phyloP scores from a whole-genome alignment of 2,329 filamentous ascomycete genomes.

The Ustulina deusta region DNA sequence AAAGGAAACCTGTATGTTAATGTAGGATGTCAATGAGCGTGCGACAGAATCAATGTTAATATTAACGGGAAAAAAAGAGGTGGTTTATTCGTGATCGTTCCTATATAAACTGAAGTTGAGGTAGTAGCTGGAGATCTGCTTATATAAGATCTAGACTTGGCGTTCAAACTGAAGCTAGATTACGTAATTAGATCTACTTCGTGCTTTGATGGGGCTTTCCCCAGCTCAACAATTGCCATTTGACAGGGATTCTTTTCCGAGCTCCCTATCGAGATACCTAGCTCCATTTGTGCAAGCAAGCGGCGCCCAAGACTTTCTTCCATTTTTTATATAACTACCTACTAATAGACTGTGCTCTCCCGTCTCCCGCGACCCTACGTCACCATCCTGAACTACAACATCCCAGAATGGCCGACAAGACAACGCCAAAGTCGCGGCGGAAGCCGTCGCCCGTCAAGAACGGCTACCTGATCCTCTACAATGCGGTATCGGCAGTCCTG shows the following conservation, averaged over 20 bases:
- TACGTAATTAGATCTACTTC: too few relatives aligned
- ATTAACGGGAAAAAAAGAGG: background rate
- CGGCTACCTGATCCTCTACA: slow-evolving; percentile 87
- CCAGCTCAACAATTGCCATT: slow-evolving; percentile 6
- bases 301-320: background rate
- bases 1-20: too few relatives aligned
- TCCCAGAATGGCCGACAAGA: slow-evolving; percentile 43
- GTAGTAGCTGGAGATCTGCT: background rate
- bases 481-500: slow-evolving; percentile 78
- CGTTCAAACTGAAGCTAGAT: background rate
- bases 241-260: slow-evolving; percentile 8
- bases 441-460: slow-evolving; percentile 63
- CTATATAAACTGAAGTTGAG: background rate
- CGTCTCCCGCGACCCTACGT: slow-evolving; percentile 20
- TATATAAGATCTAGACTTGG: background rate
- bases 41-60: background rate
- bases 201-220: slow-evolving; percentile 3
- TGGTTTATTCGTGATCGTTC: background rate
- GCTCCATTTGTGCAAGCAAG: slow-evolving; percentile 16
- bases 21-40: background rate
- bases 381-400: slow-evolving; percentile 2
- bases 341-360: background rate
- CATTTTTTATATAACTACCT: background rate
- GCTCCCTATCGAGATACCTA: too few relatives aligned
- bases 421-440: slow-evolving; percentile 42